Percentiles rank a stretch among this genome's conserved stretches.
Evolutionary conservation across 768 basidiomycete species (phyloP).

Genomic region (Megacollybia marginata): DNA sequence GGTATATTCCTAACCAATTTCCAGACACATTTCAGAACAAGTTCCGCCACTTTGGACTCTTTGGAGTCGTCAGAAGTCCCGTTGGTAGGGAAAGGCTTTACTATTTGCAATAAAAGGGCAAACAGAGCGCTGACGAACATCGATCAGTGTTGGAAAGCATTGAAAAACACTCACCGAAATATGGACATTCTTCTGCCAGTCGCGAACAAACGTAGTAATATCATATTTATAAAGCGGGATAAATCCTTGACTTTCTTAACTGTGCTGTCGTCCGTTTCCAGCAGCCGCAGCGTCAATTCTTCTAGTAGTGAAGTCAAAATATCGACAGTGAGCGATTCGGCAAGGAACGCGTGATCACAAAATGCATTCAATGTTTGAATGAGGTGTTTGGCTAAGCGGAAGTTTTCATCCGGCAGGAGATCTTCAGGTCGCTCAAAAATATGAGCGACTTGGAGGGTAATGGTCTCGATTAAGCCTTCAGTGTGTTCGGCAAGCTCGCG

Average conservation of each 20-base stretch:
- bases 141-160: conserved; percentile 5
- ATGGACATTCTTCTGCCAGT: conserved; percentile 86
- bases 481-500: conserved; percentile 73
- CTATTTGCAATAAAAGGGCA: conserved; percentile 70
- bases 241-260: conserved; percentile 86
- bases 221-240: conserved; percentile 97
- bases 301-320: conserved; percentile 84
- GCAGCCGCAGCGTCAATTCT: conserved; percentile 82
- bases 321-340: conserved; percentile 80
- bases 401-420: conserved; percentile 68
- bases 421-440: conserved; percentile 81
- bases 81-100: conserved; percentile 75
- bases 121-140: conserved; percentile 57
- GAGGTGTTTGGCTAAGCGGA: conserved; percentile 93
- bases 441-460: conserved; percentile 87
- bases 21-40: conserved; percentile 96
- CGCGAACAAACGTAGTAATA: conserved; percentile 88
- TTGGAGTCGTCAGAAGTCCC: conserved; percentile 69
- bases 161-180: conserved; percentile 57
- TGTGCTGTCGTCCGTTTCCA: conserved; percentile 87
- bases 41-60: conserved; percentile 84
- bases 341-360: conserved; percentile 83
- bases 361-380: conserved; percentile 95
- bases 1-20: conserved; percentile 93
- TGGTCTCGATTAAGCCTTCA: conserved; percentile 82